A percentile compares a stretch with the other conserved stretches of the same genome.
Conservation (phyloP, 2,329 filamentous ascomycete species). For the Fusarium odoratissimum region DNA sequence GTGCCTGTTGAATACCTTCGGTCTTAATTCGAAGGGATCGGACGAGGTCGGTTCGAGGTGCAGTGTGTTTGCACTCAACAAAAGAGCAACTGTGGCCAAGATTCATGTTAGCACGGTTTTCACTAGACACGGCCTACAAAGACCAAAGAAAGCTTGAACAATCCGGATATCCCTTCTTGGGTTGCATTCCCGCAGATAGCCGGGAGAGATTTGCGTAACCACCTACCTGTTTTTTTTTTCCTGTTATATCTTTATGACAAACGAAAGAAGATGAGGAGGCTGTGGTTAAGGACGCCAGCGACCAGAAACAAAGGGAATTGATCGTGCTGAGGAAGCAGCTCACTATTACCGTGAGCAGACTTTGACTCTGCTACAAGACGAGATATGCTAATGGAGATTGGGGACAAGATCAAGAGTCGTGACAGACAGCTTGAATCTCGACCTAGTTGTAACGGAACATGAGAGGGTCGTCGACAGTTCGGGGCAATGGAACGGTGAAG, state of each 20-base stretch:
- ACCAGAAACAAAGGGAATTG: conserved; percentile 58
- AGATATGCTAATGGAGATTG: conserved; percentile 30
- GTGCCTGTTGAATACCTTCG: conserved; percentile 30
- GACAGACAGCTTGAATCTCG: conserved; percentile 48
- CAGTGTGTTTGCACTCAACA: conserved; percentile 23
- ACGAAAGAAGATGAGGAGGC: conserved; percentile 50
- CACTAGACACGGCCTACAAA: not conserved
- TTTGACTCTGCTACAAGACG: conserved; percentile 42
- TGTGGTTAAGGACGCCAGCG: conserved; percentile 67
- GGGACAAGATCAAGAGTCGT: conserved; percentile 48
- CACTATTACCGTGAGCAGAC: conserved; percentile 60
- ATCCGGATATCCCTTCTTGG: not conserved
- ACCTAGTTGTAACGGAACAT: conserved; percentile 50
- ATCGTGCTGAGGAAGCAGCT: conserved; percentile 54
- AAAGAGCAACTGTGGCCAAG: conserved; percentile 22
- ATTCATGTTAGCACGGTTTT: conserved; percentile 20
- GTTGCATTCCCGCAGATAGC: conserved; percentile 1
- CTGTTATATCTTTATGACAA: conserved; percentile 36
- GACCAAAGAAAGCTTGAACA: not conserved
- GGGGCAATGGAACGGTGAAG: conserved; percentile 34
- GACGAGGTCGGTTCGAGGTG: conserved; percentile 13
- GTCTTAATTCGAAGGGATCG: conserved; percentile 8
- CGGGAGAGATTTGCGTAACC: conserved; percentile 8
- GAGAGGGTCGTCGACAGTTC: conserved; percentile 41
- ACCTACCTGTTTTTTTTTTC: conserved; percentile 42